Evolutionary conservation across 176 grass and related monocot species (phyloP), one percentile per base, ranked within the genome.

Genomic region (Luzula sylvatica): DNA sequence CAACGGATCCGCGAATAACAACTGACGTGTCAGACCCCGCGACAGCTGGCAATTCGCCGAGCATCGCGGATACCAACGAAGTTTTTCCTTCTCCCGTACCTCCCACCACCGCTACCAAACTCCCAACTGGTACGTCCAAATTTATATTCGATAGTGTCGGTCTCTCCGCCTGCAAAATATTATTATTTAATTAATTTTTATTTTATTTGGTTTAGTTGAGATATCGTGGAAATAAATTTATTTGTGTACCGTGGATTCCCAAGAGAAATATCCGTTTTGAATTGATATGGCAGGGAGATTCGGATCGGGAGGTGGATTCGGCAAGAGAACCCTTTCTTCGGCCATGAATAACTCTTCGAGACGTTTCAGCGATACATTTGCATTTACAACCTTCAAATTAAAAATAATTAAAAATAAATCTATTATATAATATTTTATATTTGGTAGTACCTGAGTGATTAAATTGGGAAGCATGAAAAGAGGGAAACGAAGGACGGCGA

Each of bases 391-490:
- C 92, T 98, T 62, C 53, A 55, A 53, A 50, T 55, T 57, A 24
- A 38, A 46, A 79, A 35, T 35, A 2, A 35, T 35, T 35, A 35
- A 0, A 2, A 35, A 35, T n/a, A n/a, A n/a, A n/a, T n/a, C n/a
- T n/a, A n/a, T n/a, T n/a, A n/a, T n/a, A n/a, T n/a, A n/a, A n/a
- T n/a, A n/a, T n/a, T n/a, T n/a, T n/a, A n/a, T n/a, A n/a, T n/a
- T n/a, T n/a, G n/a, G n/a, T n/a, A n/a, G n/a, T 41, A 98, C 92
- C 92, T 98, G 92, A 78, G 92, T 98, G 66, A 98, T 87, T 64
- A 98, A 71, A 83, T 90, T 98, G 22, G 86, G 92, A 26, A 98
- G 78, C 85, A 83, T 80, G 75, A 83, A 98, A 38, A 98, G 81
- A 62, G 92, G 92, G 57, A 98, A 90, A 74, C 92, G 90, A 52